Evolutionary conservation across 2,329 filamentous ascomycete species (phyloP).

Genomic region (Microcyclospora pomicola): DNA sequence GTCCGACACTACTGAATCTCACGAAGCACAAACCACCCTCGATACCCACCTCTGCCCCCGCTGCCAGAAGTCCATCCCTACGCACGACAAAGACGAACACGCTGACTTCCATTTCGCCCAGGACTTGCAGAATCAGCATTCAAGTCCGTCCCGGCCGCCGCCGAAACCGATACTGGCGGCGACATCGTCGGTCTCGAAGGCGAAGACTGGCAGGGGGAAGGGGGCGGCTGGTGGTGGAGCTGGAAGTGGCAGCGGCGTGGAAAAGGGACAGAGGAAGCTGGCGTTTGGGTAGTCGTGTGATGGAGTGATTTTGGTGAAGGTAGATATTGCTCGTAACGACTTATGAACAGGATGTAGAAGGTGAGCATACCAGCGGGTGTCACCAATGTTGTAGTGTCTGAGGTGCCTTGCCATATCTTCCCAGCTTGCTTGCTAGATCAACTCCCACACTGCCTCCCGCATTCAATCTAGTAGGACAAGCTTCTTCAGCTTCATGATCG

Average conservation of each 20-base stretch:
- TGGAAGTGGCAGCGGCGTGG: conserved; percentile 12
- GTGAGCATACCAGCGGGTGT: too few relatives aligned
- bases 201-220: conserved; percentile 20
- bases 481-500: too few relatives aligned
- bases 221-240: conserved; percentile 20
- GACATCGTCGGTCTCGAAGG: conserved; percentile 3
- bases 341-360: too few relatives aligned
- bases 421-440: too few relatives aligned
- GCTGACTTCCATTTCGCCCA: conserved; percentile 91
- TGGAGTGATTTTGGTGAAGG: neutral
- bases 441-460: too few relatives aligned
- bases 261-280: conserved; percentile 33
- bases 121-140: conserved; percentile 58
- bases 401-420: too few relatives aligned
- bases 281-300: conserved; percentile 26
- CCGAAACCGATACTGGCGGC: conserved; percentile 10
- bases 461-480: too few relatives aligned
- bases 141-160: conserved; percentile 10
- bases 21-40: conserved; percentile 1
- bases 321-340: too few relatives aligned
- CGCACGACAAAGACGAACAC: conserved; percentile 56
- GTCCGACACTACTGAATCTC: conserved; percentile 1
- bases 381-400: too few relatives aligned
- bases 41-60: conserved; percentile 44
- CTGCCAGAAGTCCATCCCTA: conserved; percentile 48